Conservation (phyloP, 768 basidiomycete species). For the Pulveroboletus frians region DNA sequence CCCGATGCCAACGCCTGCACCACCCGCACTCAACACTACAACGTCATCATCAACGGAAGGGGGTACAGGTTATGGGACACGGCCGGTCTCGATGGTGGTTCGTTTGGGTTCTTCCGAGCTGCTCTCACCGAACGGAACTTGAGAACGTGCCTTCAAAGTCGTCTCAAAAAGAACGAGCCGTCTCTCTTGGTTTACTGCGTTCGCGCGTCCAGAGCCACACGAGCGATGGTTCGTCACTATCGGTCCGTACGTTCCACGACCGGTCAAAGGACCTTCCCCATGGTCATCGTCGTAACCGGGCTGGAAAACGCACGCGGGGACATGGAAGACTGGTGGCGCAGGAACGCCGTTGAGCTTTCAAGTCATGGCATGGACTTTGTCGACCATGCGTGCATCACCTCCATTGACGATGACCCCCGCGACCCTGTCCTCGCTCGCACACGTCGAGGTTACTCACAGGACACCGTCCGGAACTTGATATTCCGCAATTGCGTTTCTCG, state of each 20-base stretch:
- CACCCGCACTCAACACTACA: constrained; percentile 24
- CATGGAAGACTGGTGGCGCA: constrained; percentile 36
- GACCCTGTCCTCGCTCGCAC: constrained; percentile 12
- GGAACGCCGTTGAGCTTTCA: constrained; percentile 20
- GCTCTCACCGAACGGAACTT: constrained; percentile 22
- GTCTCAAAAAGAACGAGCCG: constrained; percentile 32
- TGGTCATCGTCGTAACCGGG: constrained; percentile 37
- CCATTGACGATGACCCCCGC: constrained; percentile 20
- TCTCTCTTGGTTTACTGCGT: constrained; percentile 39
- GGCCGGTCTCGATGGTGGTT: constrained; percentile 32
- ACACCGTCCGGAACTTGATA: constrained; percentile 21
- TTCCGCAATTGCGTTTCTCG: constrained; percentile 13
- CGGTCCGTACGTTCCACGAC: constrained; percentile 29
- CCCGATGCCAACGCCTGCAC: constrained; percentile 35
- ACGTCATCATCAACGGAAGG: constrained; percentile 16
- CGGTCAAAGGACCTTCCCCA: constrained; percentile 29
- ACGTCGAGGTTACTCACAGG: constrained; percentile 23
- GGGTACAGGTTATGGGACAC: constrained; percentile 31
- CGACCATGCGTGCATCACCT: constrained; percentile 32
- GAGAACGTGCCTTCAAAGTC: constrained; percentile 29
- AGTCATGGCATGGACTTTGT: constrained; percentile 23
- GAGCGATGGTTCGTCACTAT: constrained; percentile 37
- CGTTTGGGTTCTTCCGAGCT: constrained; percentile 21
- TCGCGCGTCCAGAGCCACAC: constrained; percentile 37
- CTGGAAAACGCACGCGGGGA: constrained; percentile 31